Conservation (phyloP, 225 moss, liverwort and hornwort genomes). For the Climacium dendroides region DNA sequence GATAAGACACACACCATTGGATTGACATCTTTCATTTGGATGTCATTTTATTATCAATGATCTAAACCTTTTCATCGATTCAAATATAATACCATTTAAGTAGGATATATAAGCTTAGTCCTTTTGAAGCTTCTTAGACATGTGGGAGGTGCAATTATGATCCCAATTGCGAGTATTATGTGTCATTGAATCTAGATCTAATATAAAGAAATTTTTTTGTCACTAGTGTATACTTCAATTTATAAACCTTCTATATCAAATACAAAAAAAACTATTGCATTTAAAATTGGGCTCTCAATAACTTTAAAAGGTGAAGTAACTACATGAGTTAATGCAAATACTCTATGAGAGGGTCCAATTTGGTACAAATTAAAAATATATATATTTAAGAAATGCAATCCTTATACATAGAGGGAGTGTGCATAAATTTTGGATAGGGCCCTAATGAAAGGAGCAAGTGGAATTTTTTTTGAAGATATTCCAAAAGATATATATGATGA, state of each 20-base stretch:
- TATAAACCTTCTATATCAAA: not conserved
- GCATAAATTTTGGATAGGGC: too few relatives aligned
- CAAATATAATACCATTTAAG: not conserved
- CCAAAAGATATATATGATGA: too few relatives aligned
- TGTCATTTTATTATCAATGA: not conserved
- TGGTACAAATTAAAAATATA: too few relatives aligned
- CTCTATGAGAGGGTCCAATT: accelerated
- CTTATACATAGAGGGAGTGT: too few relatives aligned
- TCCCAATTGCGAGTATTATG: not conserved
- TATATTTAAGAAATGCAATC: too few relatives aligned
- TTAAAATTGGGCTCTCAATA: not conserved
- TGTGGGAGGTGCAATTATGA: too few relatives aligned
- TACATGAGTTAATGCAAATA: too few relatives aligned
- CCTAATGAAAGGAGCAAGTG: too few relatives aligned
- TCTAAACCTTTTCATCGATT: not conserved
- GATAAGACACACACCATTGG: not conserved
- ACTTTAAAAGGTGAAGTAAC: not conserved
- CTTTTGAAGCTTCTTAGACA: not conserved
- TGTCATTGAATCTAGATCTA: not conserved
- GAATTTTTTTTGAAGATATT: too few relatives aligned
- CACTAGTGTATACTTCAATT: not conserved
- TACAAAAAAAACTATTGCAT: not conserved
- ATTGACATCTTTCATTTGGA: not conserved
- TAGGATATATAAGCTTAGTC: too few relatives aligned
- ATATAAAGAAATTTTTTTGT: accelerated